phyloP scores from a whole-genome alignment of 768 basidiomycete genomes.

The Mycena indigotica region DNA sequence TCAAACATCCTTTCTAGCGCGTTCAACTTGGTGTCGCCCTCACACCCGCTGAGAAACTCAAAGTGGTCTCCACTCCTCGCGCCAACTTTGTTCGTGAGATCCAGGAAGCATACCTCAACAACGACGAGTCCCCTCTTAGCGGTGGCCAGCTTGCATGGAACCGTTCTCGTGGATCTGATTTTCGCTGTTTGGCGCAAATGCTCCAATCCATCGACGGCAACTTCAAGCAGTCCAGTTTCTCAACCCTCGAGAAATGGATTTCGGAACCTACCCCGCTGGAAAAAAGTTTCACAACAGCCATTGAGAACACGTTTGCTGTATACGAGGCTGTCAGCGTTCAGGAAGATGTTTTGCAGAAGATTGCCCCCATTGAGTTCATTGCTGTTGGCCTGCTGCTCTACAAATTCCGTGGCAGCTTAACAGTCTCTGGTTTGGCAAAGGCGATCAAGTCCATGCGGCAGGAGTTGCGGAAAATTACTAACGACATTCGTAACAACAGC shows the following conservation, averaged over 20 bases:
- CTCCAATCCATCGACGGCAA: constrained; percentile 53
- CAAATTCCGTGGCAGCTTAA: constrained; percentile 44
- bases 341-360: constrained; percentile 39
- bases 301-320: constrained; percentile 47
- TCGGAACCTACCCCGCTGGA: constrained; percentile 34
- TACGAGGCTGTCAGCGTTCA: constrained; percentile 53
- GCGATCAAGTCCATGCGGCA: constrained; percentile 55
- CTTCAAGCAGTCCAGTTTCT: constrained; percentile 32
- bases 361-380: constrained; percentile 73
- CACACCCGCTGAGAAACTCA: constrained; percentile 60
- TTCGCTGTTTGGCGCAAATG: constrained; percentile 58
- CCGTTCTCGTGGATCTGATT: constrained; percentile 46
- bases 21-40: constrained; percentile 80
- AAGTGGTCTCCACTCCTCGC: constrained; percentile 62
- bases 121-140: constrained; percentile 34
- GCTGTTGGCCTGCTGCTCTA: constrained; percentile 56
- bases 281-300: constrained; percentile 30
- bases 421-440: constrained; percentile 41
- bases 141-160: constrained; percentile 36
- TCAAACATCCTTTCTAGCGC: constrained; percentile 45
- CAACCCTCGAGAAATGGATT: constrained; percentile 56
- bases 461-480: constrained; percentile 54
- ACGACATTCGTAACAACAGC: constrained; percentile 68
- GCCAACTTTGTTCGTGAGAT: constrained; percentile 62
- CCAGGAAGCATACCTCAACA: constrained; percentile 46